Evolutionary conservation across 2,329 filamentous ascomycete species (phyloP), one percentile per base, ranked within the genome.

Genomic region (Alternaria solani): DNA sequence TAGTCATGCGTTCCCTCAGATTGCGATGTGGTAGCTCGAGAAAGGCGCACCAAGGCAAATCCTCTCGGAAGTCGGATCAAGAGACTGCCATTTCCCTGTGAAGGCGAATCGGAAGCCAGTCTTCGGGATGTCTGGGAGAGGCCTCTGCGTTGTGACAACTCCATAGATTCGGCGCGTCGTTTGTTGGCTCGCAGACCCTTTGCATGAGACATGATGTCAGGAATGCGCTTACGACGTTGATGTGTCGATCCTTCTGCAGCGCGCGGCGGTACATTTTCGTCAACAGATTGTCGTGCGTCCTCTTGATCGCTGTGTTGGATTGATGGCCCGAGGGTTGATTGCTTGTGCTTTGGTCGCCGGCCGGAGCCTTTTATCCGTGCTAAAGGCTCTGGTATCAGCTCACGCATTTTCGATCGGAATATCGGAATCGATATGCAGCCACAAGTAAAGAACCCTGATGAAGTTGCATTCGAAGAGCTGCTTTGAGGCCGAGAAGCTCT

Each of bases 41-140:
- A 55, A 4, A 67, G 62, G n/a, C 66, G 62, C 5, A 74, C 67
- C 3, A 74, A 23, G 5, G 67, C 65, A 6, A 72, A 61, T 0
- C 73, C 70, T 8, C 67, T 63, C 3, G 73, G 72, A 12, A 75
- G 63, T 6, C 67, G 69, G 8, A 74, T 44, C 3, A 73, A 43
- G 11, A 65, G 66, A 6, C 49, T 64, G 5, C 61, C 49, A 4
- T 61, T 42, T 47, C 65, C 38, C 12, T 32, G n/a, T 5, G 54
- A 28, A 20, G 32, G 20, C 11, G 51, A 38, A 7, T 7, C 9
- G 11, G 55, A 23, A 46, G 30, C 32, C 9, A 39, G n/a, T 20
- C 14, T 28, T 12, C 36, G 42, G 2, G 55, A 46, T 20, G 14
- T 18, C 2, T 34, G 32, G 3, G 42, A 23, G 14, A 55, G 32